Base-by-base conservation (phyloP, 2,329 filamentous ascomycete genomes). In the Exophiala calicioides region DNA sequence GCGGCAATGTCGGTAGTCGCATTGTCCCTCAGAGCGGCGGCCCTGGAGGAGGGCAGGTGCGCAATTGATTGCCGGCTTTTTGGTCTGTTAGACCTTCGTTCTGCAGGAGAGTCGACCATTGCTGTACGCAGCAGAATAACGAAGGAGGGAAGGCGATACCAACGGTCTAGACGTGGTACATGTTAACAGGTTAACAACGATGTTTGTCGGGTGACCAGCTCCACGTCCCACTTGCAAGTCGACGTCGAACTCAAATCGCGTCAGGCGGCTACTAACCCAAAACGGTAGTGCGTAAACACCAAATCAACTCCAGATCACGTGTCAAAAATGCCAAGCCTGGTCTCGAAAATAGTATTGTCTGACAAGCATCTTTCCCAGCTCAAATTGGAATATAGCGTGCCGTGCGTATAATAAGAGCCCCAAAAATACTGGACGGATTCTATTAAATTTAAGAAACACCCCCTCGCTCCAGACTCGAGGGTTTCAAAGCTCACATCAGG, bases 21-120 rank as follows among this genome's bases (percentile, higher is more conserved):
- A 75, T 94, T 94, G 64, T 94, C 88, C 67, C 89, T 90, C 60
- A 76, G 68, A 27, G 70, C 64, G 42, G 64, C 55, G 44, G 68
- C 66, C 72, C 79, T 59, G 61, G 75, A 59, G 62, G 70, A 66
- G 68, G 79, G 60, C 67, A 80, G 57, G 74, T 80, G 63, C 65
- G 82, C 84, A 50, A 88, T 81, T n/a, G 87, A 90, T 65, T 87
- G 88, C 63, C 86, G 81, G 60, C 79, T 73, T 56, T 57, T 58
- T 4, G 46, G 52, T 33, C 52, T 49, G 26, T 21, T 34, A 23
- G 46, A 13, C n/a, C 36, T 35, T n/a, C 20, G 38, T 16, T 47
- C 31, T 19, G 46, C 16, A 5, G 39, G 15, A 15, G 47, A 39
- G 37, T 53, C 50, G 29, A 48, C 50, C 53, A 56, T 56, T 30